Percentiles rank a stretch among this genome's conserved stretches.
Evolutionary conservation across 164 flowering plant species (phyloP).

Genomic region (Piper betle): DNA sequence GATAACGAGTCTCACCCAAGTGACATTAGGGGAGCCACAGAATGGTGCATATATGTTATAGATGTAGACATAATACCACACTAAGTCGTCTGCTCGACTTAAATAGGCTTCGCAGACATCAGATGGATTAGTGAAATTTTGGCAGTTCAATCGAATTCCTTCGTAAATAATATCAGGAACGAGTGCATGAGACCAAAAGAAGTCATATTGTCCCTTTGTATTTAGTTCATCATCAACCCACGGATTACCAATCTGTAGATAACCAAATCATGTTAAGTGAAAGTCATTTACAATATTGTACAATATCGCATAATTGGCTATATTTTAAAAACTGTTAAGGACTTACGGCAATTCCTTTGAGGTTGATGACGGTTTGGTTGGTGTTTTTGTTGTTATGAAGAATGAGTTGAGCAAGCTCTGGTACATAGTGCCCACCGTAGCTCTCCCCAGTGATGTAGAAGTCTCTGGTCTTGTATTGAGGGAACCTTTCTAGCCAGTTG

Average conservation of each 20-base stretch:
- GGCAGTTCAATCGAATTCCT: not conserved
- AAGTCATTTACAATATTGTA: not conserved
- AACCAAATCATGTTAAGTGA: not conserved
- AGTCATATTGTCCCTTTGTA: slow-evolving; percentile 48
- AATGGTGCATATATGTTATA: slow-evolving; percentile 56
- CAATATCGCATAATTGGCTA: not conserved
- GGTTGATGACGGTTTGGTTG: not conserved
- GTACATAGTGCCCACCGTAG: slow-evolving; percentile 5
- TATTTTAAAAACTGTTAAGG: not conserved
- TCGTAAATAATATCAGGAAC: slow-evolving; percentile 33
- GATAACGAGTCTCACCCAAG: not conserved
- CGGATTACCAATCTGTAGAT: slow-evolving; percentile 4
- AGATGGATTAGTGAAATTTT: not conserved
- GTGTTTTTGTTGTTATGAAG: not conserved
- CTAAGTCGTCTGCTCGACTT: slow-evolving; percentile 11
- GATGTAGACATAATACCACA: slow-evolving; percentile 39
- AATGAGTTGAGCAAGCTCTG: slow-evolving; percentile 3
- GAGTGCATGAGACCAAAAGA: slow-evolving; percentile 73
- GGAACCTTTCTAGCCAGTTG: slow-evolving; percentile 7
- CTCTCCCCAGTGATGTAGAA: slow-evolving; percentile 8
- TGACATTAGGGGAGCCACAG: slow-evolving; percentile 12
- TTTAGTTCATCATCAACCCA: slow-evolving; percentile 17
- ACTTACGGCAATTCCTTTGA: slow-evolving; percentile 3
- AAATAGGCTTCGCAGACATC: not conserved
- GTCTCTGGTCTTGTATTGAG: not conserved